These are phyloP conservation scores for Pneumocystis jirovecii DNA, from an alignment of 1,139 yeast genomes.

Conservation along the genomic window DNA sequence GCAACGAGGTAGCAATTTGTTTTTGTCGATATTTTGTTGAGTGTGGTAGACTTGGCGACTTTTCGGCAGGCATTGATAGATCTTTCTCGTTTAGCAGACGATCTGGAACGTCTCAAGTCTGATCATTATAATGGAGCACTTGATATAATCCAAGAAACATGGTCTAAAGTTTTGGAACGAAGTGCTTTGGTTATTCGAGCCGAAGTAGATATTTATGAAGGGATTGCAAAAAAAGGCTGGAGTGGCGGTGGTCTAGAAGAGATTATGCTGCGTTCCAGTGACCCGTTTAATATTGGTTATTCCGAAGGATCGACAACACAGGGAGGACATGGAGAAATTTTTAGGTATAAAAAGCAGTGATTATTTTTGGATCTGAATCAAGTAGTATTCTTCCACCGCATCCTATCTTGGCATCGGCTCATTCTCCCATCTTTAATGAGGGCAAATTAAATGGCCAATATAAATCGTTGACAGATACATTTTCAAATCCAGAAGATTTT, in stretches of 20 bases:
- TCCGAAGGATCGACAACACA: background rate
- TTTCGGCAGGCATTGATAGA: constrained; percentile 53
- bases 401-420: background rate
- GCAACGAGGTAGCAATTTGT: constrained; percentile 38
- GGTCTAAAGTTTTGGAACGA: constrained; percentile 36
- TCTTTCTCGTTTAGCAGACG: constrained; percentile 61
- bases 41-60: constrained; percentile 34
- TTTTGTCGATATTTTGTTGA: constrained; percentile 35
- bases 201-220: constrained; percentile 66
- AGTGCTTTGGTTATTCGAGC: constrained; percentile 60
- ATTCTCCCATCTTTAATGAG: background rate
- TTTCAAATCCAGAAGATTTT: background rate
- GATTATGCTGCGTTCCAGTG: background rate
- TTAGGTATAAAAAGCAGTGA: background rate
- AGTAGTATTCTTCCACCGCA: background rate
- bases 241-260: constrained; percentile 1
- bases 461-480: background rate
- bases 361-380: background rate
- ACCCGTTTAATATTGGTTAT: background rate
- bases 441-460: background rate
- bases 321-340: background rate
- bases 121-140: constrained; percentile 52
- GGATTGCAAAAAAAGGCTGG: constrained; percentile 53
- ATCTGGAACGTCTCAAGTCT: constrained; percentile 58
- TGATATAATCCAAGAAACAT: constrained; percentile 46